phyloP scores from a whole-genome alignment of 2,329 filamentous ascomycete species.

The Neobulgaria alba region DNA sequence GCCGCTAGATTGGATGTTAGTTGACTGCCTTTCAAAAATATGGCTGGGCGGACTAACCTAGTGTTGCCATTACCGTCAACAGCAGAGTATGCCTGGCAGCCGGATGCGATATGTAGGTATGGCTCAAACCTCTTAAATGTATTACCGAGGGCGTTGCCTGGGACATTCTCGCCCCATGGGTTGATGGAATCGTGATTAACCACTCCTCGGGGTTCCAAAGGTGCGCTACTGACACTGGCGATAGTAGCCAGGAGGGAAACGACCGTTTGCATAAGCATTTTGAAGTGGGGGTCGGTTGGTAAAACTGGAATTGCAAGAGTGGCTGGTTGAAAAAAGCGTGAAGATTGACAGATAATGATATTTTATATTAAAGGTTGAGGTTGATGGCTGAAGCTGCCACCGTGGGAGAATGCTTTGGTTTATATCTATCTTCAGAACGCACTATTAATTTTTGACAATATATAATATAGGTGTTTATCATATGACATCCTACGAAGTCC shows the following conservation, averaged over 20 bases:
- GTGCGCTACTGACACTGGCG: background rate
- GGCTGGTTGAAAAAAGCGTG: too few species aligned
- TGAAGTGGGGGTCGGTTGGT: too few species aligned
- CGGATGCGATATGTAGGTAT: conserved; percentile 20
- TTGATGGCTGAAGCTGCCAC: too few species aligned
- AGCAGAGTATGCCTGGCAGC: conserved; percentile 21
- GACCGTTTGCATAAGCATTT: background rate
- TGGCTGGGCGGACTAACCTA: background rate
- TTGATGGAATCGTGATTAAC: conserved; percentile 1
- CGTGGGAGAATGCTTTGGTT: too few species aligned
- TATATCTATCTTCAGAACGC: too few species aligned
- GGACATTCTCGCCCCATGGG: conserved; percentile 1
- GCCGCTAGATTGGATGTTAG: conserved; percentile 20
- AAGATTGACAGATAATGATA: too few species aligned
- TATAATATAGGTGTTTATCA: too few species aligned
- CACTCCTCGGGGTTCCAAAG: conserved; percentile 1
- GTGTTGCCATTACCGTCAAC: conserved; percentile 15
- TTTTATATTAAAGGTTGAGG: too few species aligned
- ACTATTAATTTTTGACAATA: too few species aligned
- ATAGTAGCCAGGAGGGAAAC: conserved; percentile 1
- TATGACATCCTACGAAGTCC: too few species aligned
- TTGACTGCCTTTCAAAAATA: background rate
- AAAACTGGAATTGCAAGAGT: too few species aligned
- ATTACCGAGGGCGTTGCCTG: background rate
- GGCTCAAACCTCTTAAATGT: conserved; percentile 9